Base-by-base conservation (phyloP, 805 yeast genomes). In the Pichia insulana region DNA sequence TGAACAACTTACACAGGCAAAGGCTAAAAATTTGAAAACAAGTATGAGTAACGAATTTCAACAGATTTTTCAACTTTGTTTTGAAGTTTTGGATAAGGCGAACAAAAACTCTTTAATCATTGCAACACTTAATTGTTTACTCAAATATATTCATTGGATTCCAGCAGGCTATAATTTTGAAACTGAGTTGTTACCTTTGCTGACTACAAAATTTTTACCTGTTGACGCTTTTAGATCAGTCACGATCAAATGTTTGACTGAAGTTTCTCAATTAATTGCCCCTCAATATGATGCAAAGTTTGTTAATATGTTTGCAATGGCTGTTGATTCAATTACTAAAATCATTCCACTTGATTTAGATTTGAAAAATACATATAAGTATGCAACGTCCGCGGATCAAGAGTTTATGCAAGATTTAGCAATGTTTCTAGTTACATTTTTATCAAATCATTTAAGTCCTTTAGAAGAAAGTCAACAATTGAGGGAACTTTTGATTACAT, bases 1-100 rank as follows among this genome's bases (percentile, higher is more conserved):
- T 39, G 97, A 89, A 50, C 95, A 86, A 59, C 81, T 92, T 85
- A 92, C 99, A 35, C 96, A 87, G 64, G 95, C 96, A 6, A 90
- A 90, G 65, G 85, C 95, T 6, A 76, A 80, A 54, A 76, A 77
- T 46, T 74, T 92, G 60, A 92, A 87, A 62, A 69, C 74, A 38
- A 83, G 87, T 53, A 80, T 92, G 85, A 74, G 84, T 51, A 80
- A 81, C 42, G 97, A 92, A 63, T 92, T 92, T 56, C 84, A 88
- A 52, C 95, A 86, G 59, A 89, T 92, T 54, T 92, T 88, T 68
- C 84, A 83, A 58, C 73, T 94, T 46, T 92, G 99, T 67, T 87
- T 76, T 61, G 96, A 90, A 64, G 94, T 92, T 7, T 73, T 92
- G 55, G 96, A 88, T 58, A 87, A 84, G 57, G 87, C 95, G 6